Evolutionary conservation across 441 rosid species (phyloP).

Genomic region (Mallotus japonicus): DNA sequence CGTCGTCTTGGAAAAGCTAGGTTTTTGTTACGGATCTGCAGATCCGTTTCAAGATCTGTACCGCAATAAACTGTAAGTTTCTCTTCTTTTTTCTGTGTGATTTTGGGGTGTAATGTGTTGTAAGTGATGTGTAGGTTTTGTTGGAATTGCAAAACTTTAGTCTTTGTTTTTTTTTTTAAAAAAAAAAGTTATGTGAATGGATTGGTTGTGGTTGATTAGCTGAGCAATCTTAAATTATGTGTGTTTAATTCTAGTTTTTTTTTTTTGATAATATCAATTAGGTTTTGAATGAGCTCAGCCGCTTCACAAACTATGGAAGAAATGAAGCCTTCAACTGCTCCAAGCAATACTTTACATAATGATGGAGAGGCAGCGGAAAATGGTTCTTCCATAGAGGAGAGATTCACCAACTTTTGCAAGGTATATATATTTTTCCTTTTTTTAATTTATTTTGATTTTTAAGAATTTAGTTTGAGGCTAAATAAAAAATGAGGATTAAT

Average conservation of each 20-base stretch:
- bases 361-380: conserved; percentile 25
- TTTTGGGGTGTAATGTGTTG: too few species aligned
- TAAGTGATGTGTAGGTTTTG: too few species aligned
- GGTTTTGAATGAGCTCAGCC: conserved; percentile 31
- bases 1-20: neutral
- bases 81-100: neutral
- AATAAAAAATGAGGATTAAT: conserved; percentile 15
- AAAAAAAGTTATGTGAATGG: neutral
- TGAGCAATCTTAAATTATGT: neutral
- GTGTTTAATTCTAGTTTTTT: neutral
- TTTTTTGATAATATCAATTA: conserved; percentile 10
- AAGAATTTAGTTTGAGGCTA: conserved; percentile 3
- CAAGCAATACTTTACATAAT: conserved; percentile 33
- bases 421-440: conserved; percentile 21
- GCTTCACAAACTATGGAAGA: conserved; percentile 45
- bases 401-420: conserved; percentile 61
- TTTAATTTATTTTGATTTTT: neutral
- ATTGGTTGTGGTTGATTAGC: neutral
- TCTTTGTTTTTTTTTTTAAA: too few species aligned
- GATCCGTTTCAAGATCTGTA: conserved; percentile 15
- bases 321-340: conserved; percentile 41
- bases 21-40: conserved; percentile 9
- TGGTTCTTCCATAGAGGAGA: conserved; percentile 37
- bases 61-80: neutral
- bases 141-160: too few species aligned